phyloP scores from a whole-genome alignment of 2,329 filamentous ascomycete species.

The Colletotrichum filicis region DNA sequence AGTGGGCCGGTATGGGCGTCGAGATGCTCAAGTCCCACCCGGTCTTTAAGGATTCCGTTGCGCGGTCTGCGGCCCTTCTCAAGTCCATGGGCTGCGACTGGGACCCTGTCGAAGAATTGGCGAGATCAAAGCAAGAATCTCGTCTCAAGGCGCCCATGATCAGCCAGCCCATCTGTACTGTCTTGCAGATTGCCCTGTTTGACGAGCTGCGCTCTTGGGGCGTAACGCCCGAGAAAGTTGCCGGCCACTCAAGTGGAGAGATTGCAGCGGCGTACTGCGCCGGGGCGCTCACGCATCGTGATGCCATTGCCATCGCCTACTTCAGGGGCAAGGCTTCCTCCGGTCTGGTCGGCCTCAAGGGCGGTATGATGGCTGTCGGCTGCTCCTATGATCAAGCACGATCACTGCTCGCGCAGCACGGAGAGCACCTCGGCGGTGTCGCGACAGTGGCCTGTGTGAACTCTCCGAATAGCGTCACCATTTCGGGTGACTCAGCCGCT shows the following conservation, averaged over 20 bases:
- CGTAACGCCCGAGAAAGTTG: constrained; percentile 44
- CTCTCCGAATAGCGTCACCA: constrained; percentile 39
- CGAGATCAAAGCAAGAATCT: neutral
- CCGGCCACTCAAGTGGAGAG: constrained; percentile 52
- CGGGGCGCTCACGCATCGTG: neutral
- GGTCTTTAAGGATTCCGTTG: constrained; percentile 32
- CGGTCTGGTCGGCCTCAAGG: neutral
- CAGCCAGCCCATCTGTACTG: constrained; percentile 48
- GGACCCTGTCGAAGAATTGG: constrained; percentile 13
- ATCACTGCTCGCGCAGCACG: too few relatives aligned
- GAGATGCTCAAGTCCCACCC: constrained; percentile 16
- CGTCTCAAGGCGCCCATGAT: constrained; percentile 30
- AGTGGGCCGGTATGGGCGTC: constrained; percentile 35
- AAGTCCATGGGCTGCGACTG: neutral
- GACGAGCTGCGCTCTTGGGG: constrained; percentile 44
- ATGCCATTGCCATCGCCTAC: neutral
- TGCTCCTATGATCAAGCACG: neutral
- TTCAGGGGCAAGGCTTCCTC: constrained; percentile 4
- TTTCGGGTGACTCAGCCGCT: constrained; percentile 36
- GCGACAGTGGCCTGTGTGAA: constrained; percentile 39
- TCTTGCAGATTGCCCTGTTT: constrained; percentile 51
- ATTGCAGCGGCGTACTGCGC: constrained; percentile 50
- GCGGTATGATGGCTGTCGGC: constrained; percentile 25
- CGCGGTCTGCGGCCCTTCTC: constrained; percentile 38
- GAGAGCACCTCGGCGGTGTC: neutral